Evolutionary conservation across 805 yeast genomes (phyloP), one percentile per base, ranked within the genome.

Genomic region (Pichia insulana): DNA sequence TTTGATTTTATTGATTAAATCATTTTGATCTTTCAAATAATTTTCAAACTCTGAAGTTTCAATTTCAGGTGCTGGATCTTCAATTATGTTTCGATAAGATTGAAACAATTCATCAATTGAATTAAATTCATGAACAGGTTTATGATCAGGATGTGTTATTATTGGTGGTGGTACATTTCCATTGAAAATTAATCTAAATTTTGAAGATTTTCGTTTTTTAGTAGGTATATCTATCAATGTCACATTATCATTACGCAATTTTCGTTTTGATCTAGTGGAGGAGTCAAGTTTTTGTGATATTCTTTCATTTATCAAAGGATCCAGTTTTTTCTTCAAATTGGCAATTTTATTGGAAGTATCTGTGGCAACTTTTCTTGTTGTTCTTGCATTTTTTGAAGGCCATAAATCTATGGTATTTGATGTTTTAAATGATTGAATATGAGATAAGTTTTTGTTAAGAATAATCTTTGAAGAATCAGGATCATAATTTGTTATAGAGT

Each of bases 131-230:
- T 83, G 80, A 7, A 58, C 53, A 0, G 73, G 59, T 7, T 64
- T 65, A 59, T 79, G 83, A 20, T 65, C 61, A 7, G 89, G 88
- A 51, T 81, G 80, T 0, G 83, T 70, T 5, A 80, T 65, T 4
- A 69, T 58, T 35, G 72, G 78, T 19, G 64, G 61, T 8, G 76
- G 76, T 20, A 63, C 58, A 12, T 57, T 43, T 3, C 69, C 54
- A 3, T 53, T 61, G 8, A 73, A 39, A 11, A 53, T 62, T 1
- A 47, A 11, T 30, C 22, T 39, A 12, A 20, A 10, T 40, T 44
- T 25, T 4, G 15, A 19, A 7, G 22, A n/a, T 32, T 36, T 39
- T 28, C 15, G 4, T 30, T 30, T 30, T n/a, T 43, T 36, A 8
- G 37, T 3, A 34, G 30, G n/a, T 12, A 28, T 9, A 9, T 16